These are phyloP conservation scores for Colletotrichum somersetense DNA, from an alignment of 2,329 filamentous ascomycete genomes.

Conservation along the genomic window DNA sequence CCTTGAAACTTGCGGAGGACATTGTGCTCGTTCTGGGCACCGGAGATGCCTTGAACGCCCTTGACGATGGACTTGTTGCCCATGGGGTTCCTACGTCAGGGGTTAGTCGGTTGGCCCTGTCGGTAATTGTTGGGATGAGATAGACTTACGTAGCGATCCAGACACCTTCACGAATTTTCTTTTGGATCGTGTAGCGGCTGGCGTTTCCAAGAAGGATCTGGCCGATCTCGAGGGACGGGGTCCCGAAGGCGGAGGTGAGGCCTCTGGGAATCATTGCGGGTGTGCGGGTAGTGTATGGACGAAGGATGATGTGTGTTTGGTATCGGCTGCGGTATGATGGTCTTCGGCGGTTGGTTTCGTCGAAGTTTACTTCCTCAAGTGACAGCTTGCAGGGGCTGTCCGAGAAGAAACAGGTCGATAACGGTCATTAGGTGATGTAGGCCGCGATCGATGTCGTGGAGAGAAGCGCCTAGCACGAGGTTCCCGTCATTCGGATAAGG, in stretches of 20 bases:
- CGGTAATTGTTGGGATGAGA: no score
- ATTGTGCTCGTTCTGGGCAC: constrained; percentile 40
- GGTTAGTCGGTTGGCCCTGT: not conserved
- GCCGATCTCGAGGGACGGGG: constrained; percentile 39
- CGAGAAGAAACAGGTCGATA: constrained; percentile 35
- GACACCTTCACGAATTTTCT: constrained; percentile 41
- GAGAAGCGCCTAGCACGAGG: constrained; percentile 29
- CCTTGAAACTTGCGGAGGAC: constrained; percentile 39
- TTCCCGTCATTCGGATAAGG: constrained; percentile 31
- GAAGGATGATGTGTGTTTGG: not conserved
- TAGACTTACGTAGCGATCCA: constrained; percentile 37
- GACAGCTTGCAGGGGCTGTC: constrained; percentile 40
- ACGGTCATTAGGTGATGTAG: constrained; percentile 35
- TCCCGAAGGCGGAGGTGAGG: constrained; percentile 34
- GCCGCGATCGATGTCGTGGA: constrained; percentile 11
- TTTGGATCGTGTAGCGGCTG: constrained; percentile 40
- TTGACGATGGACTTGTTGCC: constrained; percentile 41
- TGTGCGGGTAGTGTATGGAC: not conserved
- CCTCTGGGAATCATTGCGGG: constrained; percentile 37
- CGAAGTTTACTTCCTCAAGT: constrained; percentile 30
- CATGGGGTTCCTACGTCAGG: constrained; percentile 21
- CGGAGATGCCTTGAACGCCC: constrained; percentile 37
- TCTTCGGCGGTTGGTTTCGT: constrained; percentile 15
- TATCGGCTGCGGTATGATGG: not conserved
- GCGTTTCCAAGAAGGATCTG: constrained; percentile 40